Conservation (phyloP, 805 yeast species). For the Ogataea glucozyma region DNA sequence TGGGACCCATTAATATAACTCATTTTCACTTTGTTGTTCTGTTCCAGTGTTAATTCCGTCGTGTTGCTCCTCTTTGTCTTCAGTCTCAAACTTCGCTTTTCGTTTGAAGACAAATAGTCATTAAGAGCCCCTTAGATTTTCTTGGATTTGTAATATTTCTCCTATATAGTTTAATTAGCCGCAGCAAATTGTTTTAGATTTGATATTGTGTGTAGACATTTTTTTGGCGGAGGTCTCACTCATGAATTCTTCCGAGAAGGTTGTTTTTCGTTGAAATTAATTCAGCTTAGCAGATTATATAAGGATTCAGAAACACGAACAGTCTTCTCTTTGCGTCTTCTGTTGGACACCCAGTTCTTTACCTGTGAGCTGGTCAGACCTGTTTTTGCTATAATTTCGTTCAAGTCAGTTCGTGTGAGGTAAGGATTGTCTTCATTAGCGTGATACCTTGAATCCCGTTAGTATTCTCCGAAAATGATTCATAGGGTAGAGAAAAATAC, state of each 20-base stretch:
- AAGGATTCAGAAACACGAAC: conserved; percentile 14
- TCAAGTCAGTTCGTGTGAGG: conserved; percentile 15
- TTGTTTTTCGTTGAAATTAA: neutral
- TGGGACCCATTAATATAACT: neutral
- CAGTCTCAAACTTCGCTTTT: no score
- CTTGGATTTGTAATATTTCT: no score
- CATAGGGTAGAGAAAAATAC: conserved; percentile 5
- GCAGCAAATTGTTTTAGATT: neutral
- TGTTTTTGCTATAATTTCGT: conserved; percentile 14
- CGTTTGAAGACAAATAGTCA: no score
- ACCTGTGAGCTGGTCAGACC: conserved; percentile 21
- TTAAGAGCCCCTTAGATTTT: no score
- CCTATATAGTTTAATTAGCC: neutral
- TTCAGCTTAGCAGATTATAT: conserved; percentile 6
- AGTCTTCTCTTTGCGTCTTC: conserved; percentile 16
- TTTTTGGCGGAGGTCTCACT: neutral
- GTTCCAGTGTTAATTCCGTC: neutral
- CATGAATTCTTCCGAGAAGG: neutral
- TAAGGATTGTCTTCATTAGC: conserved; percentile 24
- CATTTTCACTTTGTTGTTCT: neutral
- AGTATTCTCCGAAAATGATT: no score
- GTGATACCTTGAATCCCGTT: no score
- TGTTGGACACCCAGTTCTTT: conserved; percentile 24
- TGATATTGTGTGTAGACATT: neutral
- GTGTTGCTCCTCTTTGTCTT: no score